These are phyloP conservation scores for Xylaria grammica DNA, from an alignment of 495 filamentous ascomycete genomes.

Conservation along the genomic window DNA sequence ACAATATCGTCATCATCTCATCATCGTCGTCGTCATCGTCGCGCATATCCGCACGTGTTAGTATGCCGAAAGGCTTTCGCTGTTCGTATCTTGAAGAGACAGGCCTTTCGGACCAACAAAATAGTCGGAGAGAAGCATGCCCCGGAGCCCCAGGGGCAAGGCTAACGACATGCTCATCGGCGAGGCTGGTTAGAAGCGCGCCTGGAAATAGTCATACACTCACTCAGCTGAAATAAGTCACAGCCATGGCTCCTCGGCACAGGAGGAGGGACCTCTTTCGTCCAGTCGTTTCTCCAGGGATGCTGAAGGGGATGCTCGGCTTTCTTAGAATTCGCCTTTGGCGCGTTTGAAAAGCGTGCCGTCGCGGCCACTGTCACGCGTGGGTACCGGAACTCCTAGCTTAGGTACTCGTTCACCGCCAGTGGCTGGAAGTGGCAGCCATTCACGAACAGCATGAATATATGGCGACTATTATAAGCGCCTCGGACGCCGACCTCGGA, in stretches of 20 bases:
- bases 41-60: too few relatives aligned
- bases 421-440: constrained; percentile 34
- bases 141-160: too few relatives aligned
- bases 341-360: constrained; percentile 5
- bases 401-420: constrained; percentile 31
- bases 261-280: constrained; percentile 13
- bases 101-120: too few relatives aligned
- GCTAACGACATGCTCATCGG: not conserved
- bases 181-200: too few relatives aligned
- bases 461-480: constrained; percentile 34
- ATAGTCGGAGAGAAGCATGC: too few relatives aligned
- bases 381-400: constrained; percentile 34
- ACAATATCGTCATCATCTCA: too few relatives aligned
- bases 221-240: constrained; percentile 8
- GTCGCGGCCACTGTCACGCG: constrained; percentile 29
- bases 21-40: not conserved
- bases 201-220: constrained; percentile 2
- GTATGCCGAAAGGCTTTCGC: too few relatives aligned
- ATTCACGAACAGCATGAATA: constrained; percentile 30
- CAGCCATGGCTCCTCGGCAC: constrained; percentile 15
- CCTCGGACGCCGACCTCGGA: constrained; percentile 25
- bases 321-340: constrained; percentile 4
- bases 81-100: too few relatives aligned
- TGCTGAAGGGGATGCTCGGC: constrained; percentile 1
- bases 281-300: constrained; percentile 25